phyloP scores from a whole-genome alignment of 257 asterid genomes.

The Penstemon barbatus region DNA sequence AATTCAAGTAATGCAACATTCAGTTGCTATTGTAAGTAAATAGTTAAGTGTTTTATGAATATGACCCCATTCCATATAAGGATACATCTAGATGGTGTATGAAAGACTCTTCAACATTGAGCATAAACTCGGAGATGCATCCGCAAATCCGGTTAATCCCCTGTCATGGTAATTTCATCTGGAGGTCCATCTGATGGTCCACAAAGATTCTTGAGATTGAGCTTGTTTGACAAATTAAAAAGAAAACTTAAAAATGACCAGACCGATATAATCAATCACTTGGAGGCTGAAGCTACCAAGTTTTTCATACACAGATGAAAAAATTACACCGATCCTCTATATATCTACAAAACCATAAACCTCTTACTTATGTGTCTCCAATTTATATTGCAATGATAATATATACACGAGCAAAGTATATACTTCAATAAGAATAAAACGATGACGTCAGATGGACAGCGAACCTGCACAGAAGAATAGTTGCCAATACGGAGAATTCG shows the following conservation, averaged over 20 bases:
- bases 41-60: neutral
- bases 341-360: too few species aligned
- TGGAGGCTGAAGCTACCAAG: too few species aligned
- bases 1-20: conserved; percentile 3
- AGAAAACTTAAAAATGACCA: neutral
- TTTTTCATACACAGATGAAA: too few species aligned
- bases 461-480: conserved; percentile 56
- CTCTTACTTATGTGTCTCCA: too few species aligned
- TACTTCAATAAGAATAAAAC: too few species aligned
- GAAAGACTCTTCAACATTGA: too few species aligned
- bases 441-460: neutral
- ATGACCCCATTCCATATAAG: neutral
- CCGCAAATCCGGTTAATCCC: neutral
- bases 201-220: neutral
- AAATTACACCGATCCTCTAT: too few species aligned
- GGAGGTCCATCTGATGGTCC: neutral
- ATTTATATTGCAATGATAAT: too few species aligned
- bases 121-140: too few species aligned
- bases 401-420: too few species aligned
- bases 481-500: conserved; percentile 63
- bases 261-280: too few species aligned
- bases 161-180: neutral
- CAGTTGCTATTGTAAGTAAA: neutral
- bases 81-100: too few species aligned
- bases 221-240: neutral